Percentiles rank a stretch among this genome's conserved stretches.
Conservation (phyloP, 2,329 filamentous ascomycete genomes). For the Hansfordia pulvinata region DNA sequence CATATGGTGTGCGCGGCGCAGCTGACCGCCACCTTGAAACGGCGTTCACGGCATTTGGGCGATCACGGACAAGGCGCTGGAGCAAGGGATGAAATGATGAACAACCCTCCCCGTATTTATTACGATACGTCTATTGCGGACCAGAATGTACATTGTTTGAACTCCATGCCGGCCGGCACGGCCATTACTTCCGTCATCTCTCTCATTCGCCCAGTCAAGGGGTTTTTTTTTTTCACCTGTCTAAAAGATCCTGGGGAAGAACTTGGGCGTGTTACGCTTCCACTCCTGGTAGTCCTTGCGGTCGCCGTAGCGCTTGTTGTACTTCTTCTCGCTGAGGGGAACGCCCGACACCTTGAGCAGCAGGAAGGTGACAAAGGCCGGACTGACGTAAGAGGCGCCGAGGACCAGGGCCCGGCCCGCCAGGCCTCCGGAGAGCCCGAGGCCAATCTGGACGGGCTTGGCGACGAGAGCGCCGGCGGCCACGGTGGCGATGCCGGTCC, state of each 20-base stretch:
- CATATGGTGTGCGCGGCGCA: too few relatives aligned
- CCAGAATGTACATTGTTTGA: too few relatives aligned
- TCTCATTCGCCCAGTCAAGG: constrained; percentile 1
- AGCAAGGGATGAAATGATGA: too few relatives aligned
- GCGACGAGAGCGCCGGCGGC: constrained; percentile 42
- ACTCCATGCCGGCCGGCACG: too few relatives aligned
- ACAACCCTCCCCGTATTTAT: too few relatives aligned
- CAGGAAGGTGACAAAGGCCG: constrained; percentile 50
- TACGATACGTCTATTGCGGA: too few relatives aligned
- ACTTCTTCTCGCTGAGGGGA: constrained; percentile 54
- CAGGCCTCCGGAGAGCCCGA: constrained; percentile 36
- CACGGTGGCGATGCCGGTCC: constrained; percentile 51
- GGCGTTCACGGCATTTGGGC: too few relatives aligned
- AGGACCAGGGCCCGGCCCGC: constrained; percentile 15
- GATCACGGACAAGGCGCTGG: too few relatives aligned
- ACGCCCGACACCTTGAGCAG: constrained; percentile 50
- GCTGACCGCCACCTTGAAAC: too few relatives aligned
- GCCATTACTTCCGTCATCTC: too few relatives aligned
- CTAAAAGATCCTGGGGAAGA: constrained; percentile 44
- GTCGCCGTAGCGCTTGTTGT: constrained; percentile 49
- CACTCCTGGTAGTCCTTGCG: constrained; percentile 53
- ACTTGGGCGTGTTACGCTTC: constrained; percentile 52
- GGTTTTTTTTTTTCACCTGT: not conserved
- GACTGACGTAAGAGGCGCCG: constrained; percentile 41
- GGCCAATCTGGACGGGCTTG: constrained; percentile 37